phyloP scores from a whole-genome alignment of 2,329 filamentous ascomycete species.

The Remersonia thermophila region DNA sequence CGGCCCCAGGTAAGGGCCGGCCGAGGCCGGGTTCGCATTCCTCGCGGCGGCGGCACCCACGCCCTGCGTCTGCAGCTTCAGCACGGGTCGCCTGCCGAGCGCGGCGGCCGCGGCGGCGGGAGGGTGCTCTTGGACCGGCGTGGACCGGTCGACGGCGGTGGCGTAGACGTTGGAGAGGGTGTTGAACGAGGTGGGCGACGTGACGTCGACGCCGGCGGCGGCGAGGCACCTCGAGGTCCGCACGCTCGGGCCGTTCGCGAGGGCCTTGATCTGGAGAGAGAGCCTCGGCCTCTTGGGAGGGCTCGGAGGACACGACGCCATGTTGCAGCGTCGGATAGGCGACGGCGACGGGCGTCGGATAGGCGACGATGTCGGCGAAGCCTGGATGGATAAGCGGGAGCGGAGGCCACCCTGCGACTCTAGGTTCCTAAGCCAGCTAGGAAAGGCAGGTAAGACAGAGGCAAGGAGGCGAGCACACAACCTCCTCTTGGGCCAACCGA shows the following conservation, averaged over 20 bases:
- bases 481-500: slow-evolving; percentile 9
- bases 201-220: slow-evolving; percentile 38
- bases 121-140: slow-evolving; percentile 34
- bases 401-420: slow-evolving; percentile 6
- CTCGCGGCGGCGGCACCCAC: slow-evolving; percentile 19
- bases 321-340: not conserved
- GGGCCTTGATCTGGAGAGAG: slow-evolving; percentile 34
- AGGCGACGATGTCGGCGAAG: not conserved
- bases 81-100: slow-evolving; percentile 31
- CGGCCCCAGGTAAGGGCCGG: slow-evolving; percentile 24
- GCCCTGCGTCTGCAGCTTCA: slow-evolving; percentile 27
- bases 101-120: slow-evolving; percentile 21
- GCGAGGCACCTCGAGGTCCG: slow-evolving; percentile 32
- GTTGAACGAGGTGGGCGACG: slow-evolving; percentile 52
- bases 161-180: slow-evolving; percentile 54
- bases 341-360: not conserved
- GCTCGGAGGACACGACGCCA: slow-evolving; percentile 18
- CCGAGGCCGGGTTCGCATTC: slow-evolving; percentile 25
- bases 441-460: slow-evolving; percentile 4
- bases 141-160: slow-evolving; percentile 47
- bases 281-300: slow-evolving; percentile 41
- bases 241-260: slow-evolving; percentile 24
- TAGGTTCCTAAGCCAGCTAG: slow-evolving; percentile 14
- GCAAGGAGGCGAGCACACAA: slow-evolving; percentile 8
- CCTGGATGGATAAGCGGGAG: not conserved